Evolutionary conservation across 768 basidiomycete species (phyloP), one percentile per base, ranked within the genome.

Genomic region (Lactifluus pinguis): DNA sequence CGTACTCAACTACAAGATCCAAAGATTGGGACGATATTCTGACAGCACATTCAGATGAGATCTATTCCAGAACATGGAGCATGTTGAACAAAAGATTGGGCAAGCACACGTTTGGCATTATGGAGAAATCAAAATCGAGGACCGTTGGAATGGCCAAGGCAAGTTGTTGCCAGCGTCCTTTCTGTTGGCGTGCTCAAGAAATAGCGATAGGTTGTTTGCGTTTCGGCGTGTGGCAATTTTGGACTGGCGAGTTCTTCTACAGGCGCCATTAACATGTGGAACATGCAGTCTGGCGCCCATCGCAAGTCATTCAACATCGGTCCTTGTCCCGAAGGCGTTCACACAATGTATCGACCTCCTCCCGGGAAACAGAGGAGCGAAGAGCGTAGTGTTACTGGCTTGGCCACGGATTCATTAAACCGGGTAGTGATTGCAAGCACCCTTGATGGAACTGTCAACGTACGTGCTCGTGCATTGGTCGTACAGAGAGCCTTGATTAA

Each of bases 21-120:
- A 95, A 93, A 71, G 95, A 99, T 64, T 99, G 97, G 97, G 95
- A 98, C 69, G 94, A 98, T 68, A 86, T 98, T 48, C 71, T 99
- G 6, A 94, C 95, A n/a, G 83, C 84, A 0, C 95, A 98, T 70
- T 76, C 81, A 1, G 91, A 92, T 50, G 94, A 95, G 67, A 78
- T 82, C 4, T 80, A 86, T 58, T 89, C 89, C 2, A 80, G 95
- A 39, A 87, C 92, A 21, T 99, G 95, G 95, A 85, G 84, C 4
- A 88, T 92, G 71, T 76, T 82, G 60, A 83, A 85, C 64, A 95
- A 95, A 75, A 80, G 83, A 54, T 68, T 91, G 8, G 95, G 95
- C 6, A 86, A 88, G 68, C 79, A 87, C 68, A 81, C 77, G 14
- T 81, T 95, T 60, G 81, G 77, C 21, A 80, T 89, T 44, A 76